These are phyloP conservation scores for Colletotrichum sp. DNA, from an alignment of 2,329 filamentous ascomycete species.

Conservation along the genomic window DNA sequence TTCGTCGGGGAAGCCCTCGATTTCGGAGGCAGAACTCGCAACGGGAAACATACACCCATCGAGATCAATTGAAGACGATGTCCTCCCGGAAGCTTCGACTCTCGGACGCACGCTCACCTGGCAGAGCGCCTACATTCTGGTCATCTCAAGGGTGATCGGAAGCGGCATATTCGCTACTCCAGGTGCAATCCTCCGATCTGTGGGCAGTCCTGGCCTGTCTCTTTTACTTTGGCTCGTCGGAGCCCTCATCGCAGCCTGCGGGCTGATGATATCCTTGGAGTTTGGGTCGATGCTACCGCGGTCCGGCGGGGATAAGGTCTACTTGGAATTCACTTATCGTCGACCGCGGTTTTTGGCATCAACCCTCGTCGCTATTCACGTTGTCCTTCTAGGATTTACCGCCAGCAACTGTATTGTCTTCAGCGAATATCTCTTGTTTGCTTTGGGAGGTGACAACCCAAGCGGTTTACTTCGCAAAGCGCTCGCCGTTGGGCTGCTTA, in stretches of 20 bases:
- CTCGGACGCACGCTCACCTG: conserved; percentile 66
- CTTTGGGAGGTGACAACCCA: conserved; percentile 54
- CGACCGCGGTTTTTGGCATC: conserved; percentile 68
- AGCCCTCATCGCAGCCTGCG: conserved; percentile 64
- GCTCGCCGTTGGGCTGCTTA: conserved; percentile 63
- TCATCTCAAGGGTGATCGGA: conserved; percentile 72
- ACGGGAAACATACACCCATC: neutral
- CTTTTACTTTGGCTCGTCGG: conserved; percentile 69
- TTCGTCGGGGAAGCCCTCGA: neutral
- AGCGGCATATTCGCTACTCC: conserved; percentile 77
- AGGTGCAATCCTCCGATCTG: conserved; percentile 68
- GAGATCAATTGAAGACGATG: conserved; percentile 57
- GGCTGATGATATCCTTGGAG: conserved; percentile 67
- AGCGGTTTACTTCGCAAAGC: conserved; percentile 57
- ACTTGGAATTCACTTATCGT: conserved; percentile 72
- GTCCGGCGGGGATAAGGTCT: conserved; percentile 73
- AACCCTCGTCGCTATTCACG: conserved; percentile 67
- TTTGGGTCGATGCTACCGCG: conserved; percentile 75
- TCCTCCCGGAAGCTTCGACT: conserved; percentile 63
- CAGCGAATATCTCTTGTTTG: conserved; percentile 68
- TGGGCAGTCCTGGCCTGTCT: conserved; percentile 70
- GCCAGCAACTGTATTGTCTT: conserved; percentile 75
- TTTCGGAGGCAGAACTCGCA: neutral
- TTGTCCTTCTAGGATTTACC: conserved; percentile 69
- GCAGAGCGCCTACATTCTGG: conserved; percentile 69